These are phyloP conservation scores for Annulohypoxylon moriforme DNA, from an alignment of 495 filamentous ascomycete genomes.

Conservation along the genomic window DNA sequence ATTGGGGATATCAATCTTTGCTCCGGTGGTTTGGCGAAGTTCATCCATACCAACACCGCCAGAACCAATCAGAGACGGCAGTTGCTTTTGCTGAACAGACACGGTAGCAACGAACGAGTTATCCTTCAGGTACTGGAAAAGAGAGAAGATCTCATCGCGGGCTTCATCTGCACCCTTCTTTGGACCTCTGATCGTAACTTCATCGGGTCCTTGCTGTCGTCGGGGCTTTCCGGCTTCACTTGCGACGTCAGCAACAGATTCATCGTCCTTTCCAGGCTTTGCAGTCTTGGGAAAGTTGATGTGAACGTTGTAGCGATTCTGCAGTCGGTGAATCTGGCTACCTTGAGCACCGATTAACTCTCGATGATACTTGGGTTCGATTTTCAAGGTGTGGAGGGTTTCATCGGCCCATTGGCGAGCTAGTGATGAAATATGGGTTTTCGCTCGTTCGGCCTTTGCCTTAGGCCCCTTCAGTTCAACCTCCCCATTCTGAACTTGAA, in stretches of 20 bases:
- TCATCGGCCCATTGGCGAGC: constrained; percentile 88
- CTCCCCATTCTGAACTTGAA: constrained; percentile 82
- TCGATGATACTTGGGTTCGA: constrained; percentile 85
- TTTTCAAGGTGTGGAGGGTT: constrained; percentile 84
- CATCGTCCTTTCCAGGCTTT: constrained; percentile 71
- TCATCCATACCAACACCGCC: constrained; percentile 91
- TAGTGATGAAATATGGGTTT: constrained; percentile 76
- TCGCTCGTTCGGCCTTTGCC: constrained; percentile 81
- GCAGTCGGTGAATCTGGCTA: constrained; percentile 89
- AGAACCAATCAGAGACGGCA: constrained; percentile 89
- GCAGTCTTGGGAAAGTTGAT: constrained; percentile 89
- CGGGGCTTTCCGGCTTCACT: constrained; percentile 76
- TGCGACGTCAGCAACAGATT: constrained; percentile 71
- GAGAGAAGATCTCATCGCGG: constrained; percentile 84
- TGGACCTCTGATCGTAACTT: constrained; percentile 90
- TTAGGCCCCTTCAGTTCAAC: constrained; percentile 71
- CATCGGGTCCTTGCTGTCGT: constrained; percentile 84
- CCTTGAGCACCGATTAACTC: constrained; percentile 92
- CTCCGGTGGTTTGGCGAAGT: constrained; percentile 81
- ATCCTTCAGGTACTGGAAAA: constrained; percentile 87
- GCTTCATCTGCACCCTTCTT: constrained; percentile 91
- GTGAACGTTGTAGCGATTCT: constrained; percentile 88
- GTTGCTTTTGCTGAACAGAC: constrained; percentile 84
- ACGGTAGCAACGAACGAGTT: constrained; percentile 82
- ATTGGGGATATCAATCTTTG: constrained; percentile 89